Conservation (phyloP, 2,329 filamentous ascomycete species). For the Curvularia hawaiiensis region DNA sequence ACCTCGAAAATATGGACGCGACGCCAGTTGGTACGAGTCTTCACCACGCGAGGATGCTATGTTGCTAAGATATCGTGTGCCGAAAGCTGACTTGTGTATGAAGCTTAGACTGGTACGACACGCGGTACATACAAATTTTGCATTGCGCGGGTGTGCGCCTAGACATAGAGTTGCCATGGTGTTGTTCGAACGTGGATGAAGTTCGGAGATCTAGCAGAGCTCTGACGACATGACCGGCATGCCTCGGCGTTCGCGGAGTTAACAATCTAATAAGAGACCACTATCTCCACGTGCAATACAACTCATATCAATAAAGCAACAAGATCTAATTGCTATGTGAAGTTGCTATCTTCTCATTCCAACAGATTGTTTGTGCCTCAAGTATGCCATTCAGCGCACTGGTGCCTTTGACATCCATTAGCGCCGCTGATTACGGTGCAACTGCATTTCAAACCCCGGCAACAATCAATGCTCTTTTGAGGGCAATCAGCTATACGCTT, state of each 20-base stretch:
- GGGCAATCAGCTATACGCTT: too few species aligned
- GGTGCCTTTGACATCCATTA: too few species aligned
- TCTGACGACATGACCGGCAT: slow-evolving; percentile 14
- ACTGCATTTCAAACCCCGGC: too few species aligned
- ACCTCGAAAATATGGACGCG: slow-evolving; percentile 35
- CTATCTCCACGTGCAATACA: not conserved
- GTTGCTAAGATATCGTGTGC: slow-evolving; percentile 14
- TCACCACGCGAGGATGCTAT: slow-evolving; percentile 13
- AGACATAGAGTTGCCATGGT: slow-evolving; percentile 20
- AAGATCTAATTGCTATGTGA: too few species aligned
- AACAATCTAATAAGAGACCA: not conserved
- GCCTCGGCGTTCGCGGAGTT: slow-evolving; percentile 28
- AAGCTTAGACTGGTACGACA: slow-evolving; percentile 20
- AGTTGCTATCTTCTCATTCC: too few species aligned
- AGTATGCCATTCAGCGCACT: too few species aligned
- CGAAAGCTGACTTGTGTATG: slow-evolving; percentile 8
- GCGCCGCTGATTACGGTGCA: too few species aligned
- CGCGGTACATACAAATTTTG: slow-evolving; percentile 28
- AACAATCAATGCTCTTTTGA: too few species aligned
- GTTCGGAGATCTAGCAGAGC: slow-evolving; percentile 1
- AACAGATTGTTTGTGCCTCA: too few species aligned
- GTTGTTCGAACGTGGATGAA: not conserved
- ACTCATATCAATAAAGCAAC: not conserved
- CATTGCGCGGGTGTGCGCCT: slow-evolving; percentile 1
- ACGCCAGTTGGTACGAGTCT: slow-evolving; percentile 1